phyloP scores from a whole-genome alignment of 495 filamentous ascomycete genomes.

The Chaetomium tenue region DNA sequence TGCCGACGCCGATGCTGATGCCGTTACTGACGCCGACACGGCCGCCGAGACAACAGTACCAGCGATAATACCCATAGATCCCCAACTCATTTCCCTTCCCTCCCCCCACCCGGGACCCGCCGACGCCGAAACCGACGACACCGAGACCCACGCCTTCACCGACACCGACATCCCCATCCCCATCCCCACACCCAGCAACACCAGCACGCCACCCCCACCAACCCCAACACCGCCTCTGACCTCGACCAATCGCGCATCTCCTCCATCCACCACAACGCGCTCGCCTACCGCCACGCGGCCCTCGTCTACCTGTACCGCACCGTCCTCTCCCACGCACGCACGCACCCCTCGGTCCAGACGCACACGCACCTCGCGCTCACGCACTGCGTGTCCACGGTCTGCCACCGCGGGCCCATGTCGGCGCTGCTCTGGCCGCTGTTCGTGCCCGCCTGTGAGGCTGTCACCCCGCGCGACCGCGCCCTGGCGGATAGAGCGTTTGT shows the following conservation, averaged over 20 bases:
- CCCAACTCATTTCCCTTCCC: background rate
- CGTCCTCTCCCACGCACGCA: conserved; percentile 47
- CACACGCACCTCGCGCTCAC: conserved; percentile 50
- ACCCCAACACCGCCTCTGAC: conserved; percentile 16
- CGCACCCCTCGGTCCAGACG: conserved; percentile 49
- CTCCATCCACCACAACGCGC: conserved; percentile 58
- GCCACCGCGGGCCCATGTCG: conserved; percentile 55
- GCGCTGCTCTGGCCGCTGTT: conserved; percentile 63
- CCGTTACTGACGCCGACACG: no score
- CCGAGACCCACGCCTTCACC: background rate
- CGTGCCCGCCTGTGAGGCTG: conserved; percentile 57
- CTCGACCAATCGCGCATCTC: conserved; percentile 38
- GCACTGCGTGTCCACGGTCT: conserved; percentile 54
- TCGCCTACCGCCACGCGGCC: conserved; percentile 61
- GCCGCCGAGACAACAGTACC: no score
- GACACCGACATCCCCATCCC: conserved; percentile 10
- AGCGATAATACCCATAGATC: no score
- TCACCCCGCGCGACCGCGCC: conserved; percentile 39
- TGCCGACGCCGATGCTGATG: no score
- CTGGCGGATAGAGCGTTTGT: conserved; percentile 50
- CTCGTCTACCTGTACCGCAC: conserved; percentile 62
- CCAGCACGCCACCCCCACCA: background rate
- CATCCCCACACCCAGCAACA: background rate
- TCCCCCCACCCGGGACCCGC: background rate
- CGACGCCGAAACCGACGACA: background rate